A percentile compares a stretch with the other conserved stretches of the same genome.
phyloP scores from a whole-genome alignment of 768 basidiomycete genomes.

The Terana coerulea region DNA sequence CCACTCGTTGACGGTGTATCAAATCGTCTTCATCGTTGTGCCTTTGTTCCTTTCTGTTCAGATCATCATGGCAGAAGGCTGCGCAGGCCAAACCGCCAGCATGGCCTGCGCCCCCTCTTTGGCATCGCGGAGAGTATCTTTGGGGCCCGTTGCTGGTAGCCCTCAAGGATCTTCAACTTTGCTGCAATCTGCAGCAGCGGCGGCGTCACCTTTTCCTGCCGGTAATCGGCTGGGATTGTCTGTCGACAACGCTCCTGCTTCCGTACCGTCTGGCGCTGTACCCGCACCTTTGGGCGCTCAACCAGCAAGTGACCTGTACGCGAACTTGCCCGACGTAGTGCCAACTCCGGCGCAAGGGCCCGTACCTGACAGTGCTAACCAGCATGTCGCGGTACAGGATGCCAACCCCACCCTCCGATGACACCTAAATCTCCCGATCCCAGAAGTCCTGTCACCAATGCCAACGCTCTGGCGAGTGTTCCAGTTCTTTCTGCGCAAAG shows the following conservation, averaged over 20 bases:
- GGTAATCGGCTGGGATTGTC: too few species aligned
- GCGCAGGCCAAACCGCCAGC: neutral
- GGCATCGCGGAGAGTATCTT: neutral
- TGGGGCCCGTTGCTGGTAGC: neutral
- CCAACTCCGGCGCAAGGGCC: too few species aligned
- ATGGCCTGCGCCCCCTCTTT: neutral
- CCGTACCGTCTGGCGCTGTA: too few species aligned
- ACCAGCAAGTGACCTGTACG: too few species aligned
- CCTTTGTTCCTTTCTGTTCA: neutral
- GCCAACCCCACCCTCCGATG: slow-evolving; percentile 3
- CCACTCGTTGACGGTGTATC: neutral
- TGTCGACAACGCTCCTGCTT: too few species aligned
- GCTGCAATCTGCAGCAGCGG: too few species aligned
- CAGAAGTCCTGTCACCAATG: neutral
- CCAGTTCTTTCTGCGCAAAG: neutral
- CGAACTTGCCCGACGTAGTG: too few species aligned
- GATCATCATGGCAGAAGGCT: slow-evolving; percentile 5
- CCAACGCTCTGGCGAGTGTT: neutral
- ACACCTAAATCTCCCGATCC: slow-evolving; percentile 3
- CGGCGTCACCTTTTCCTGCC: too few species aligned
- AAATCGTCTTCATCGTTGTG: neutral
- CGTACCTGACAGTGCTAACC: too few species aligned
- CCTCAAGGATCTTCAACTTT: too few species aligned
- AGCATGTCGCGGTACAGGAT: neutral
- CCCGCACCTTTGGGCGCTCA: too few species aligned